phyloP scores from a whole-genome alignment of 352 stramenopile species.

The Chloridella minuta region DNA sequence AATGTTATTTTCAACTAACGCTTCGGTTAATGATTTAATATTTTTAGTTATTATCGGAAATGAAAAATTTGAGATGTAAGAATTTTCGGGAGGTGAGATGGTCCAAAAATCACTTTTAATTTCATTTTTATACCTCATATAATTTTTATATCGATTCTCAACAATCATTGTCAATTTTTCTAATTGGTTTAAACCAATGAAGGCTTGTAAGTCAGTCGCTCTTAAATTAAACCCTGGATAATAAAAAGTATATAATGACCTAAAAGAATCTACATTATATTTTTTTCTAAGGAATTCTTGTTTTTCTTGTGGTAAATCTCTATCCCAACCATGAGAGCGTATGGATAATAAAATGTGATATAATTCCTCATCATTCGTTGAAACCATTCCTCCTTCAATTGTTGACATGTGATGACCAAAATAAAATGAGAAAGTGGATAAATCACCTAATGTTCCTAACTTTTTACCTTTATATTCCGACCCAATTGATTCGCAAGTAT shows the following conservation, averaged over 20 bases:
- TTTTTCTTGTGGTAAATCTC: too few species aligned
- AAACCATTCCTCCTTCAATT: not conserved
- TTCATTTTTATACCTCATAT: too few species aligned
- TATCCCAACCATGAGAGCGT: too few species aligned
- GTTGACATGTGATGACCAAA: not conserved
- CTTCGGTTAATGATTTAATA: too few species aligned
- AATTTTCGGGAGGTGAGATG: too few species aligned
- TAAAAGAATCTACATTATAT: too few species aligned
- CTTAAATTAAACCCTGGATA: slow-evolving; percentile 7
- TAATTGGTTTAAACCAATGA: not conserved
- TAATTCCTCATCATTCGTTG: not conserved
- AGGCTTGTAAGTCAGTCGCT: not conserved
- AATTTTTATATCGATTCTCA: not conserved
- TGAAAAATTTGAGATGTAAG: too few species aligned
- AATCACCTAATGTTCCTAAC: not conserved
- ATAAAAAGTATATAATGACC: not conserved
- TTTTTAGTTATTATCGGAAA: too few species aligned
- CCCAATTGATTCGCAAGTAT: not conserved
- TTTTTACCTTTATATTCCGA: not conserved
- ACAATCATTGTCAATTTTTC: slow-evolving; percentile 1
- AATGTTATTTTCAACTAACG: too few species aligned
- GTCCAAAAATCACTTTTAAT: too few species aligned
- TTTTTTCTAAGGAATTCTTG: too few species aligned
- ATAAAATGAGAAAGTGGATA: slow-evolving; percentile 8
- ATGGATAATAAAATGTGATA: not conserved